Conservation (phyloP, 2,329 filamentous ascomycete species). For the Alternaria hordeiaustralica region DNA sequence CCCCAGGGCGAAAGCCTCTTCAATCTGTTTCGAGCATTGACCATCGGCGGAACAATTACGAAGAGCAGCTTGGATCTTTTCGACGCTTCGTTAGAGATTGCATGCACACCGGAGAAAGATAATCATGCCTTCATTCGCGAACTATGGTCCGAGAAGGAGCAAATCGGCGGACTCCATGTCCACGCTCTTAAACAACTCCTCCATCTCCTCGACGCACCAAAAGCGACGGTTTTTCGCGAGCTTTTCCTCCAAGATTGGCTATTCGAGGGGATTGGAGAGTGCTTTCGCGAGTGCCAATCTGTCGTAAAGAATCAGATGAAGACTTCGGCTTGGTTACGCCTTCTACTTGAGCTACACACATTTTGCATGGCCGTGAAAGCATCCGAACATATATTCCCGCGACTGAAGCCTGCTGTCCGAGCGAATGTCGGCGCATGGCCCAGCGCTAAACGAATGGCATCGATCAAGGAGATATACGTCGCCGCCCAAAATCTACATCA, state of each 20-base stretch:
- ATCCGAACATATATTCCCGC: conserved; percentile 18
- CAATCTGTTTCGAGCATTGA: conserved; percentile 28
- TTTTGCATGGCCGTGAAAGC: conserved; percentile 27
- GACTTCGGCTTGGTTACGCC: conserved; percentile 21
- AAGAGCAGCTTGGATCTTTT: conserved; percentile 28
- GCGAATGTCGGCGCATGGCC: neutral
- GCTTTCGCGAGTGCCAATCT: conserved; percentile 29
- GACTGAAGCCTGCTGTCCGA: neutral
- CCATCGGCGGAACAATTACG: conserved; percentile 24
- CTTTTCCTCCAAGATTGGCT: conserved; percentile 27
- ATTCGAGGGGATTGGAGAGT: conserved; percentile 29
- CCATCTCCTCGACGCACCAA: conserved; percentile 16
- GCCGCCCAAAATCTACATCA: neutral
- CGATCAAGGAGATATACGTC: conserved; percentile 25
- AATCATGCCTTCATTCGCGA: conserved; percentile 18
- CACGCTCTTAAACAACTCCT: conserved; percentile 25
- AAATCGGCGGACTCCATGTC: conserved; percentile 28
- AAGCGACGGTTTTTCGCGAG: conserved; percentile 18
- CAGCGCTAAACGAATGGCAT: conserved; percentile 4
- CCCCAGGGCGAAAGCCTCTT: conserved; percentile 9
- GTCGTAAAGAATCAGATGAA: conserved; percentile 27
- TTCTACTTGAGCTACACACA: conserved; percentile 27
- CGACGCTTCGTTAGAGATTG: conserved; percentile 25
- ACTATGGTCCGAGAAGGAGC: conserved; percentile 11
- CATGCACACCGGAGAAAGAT: conserved; percentile 9